phyloP scores from a whole-genome alignment of 257 asterid species.

The Prunella vulgaris region DNA sequence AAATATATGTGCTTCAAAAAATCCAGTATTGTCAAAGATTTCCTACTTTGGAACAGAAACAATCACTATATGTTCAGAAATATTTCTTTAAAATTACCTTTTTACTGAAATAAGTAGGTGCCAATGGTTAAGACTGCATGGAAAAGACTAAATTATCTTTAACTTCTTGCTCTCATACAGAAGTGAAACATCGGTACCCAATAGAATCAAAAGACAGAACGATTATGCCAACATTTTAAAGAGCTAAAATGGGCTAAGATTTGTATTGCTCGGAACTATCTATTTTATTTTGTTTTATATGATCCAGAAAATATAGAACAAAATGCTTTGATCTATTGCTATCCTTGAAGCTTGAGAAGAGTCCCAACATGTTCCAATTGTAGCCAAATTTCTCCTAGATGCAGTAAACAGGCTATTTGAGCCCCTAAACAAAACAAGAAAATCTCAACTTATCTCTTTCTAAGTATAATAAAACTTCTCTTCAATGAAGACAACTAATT shows the following conservation, averaged over 20 bases:
- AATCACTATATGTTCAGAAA: neutral
- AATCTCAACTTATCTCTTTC: neutral
- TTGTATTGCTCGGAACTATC: neutral
- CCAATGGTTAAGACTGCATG: neutral
- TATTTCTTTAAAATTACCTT: neutral
- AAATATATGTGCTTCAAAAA: neutral
- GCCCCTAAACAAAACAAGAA: neutral
- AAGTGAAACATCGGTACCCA: neutral
- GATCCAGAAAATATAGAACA: conserved; percentile 6
- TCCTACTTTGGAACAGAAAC: neutral
- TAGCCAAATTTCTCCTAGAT: neutral
- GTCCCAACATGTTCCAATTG: neutral
- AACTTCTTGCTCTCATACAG: neutral
- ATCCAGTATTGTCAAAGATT: neutral
- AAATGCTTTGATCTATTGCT: neutral
- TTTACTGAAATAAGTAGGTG: neutral
- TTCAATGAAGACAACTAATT: neutral
- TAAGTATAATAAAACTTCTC: neutral
- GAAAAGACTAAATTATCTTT: neutral
- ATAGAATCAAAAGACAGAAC: neutral
- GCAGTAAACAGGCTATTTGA: neutral
- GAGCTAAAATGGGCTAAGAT: neutral
- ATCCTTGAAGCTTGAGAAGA: neutral
- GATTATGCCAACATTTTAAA: neutral
- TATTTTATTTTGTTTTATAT: neutral